Evolutionary conservation across 2,329 filamentous ascomycete genomes (phyloP), one percentile per base, ranked within the genome.

Genomic region (Diaporthe humulicola): DNA sequence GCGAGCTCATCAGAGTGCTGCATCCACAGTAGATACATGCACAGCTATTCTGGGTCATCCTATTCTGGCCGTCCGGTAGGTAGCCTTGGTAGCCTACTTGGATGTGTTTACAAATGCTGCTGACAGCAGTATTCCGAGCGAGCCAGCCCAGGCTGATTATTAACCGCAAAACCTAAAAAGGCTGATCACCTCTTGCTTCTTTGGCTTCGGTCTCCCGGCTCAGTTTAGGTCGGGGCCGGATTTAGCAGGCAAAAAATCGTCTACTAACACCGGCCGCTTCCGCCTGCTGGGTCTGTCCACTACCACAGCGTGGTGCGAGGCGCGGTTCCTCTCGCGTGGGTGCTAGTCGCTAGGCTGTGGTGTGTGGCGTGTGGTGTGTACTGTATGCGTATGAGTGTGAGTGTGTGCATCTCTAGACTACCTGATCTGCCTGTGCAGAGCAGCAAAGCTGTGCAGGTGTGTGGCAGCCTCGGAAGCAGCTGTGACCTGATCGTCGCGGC

Each of bases 401-500:
- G 54, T 57, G 61, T 66, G 28, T 22, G 40, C 36, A 40, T 40
- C 19, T 45, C 40, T 52, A n/a, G n/a, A n/a, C n/a, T n/a, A 28
- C 48, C 48, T 50, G 15, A 25, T n/a, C 1, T 1, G 25, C 10
- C 22, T 25, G 38, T 64, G 40, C 22, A 14, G 19, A 48, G n/a
- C n/a, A 66, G 28, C 48, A 19, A 50, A n/a, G 42, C 42, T 5
- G 45, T 48, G 10, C 48, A 14, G 4, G 22, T 48, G 22, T 48
- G 40, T 71, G 33, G 57, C 25, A 54, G 70, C 48, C 45, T 30
- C 70, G 54, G 54, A 72, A 61, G 40, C 30, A 67, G 64, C 64
- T 52, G 45, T 67, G 33, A 58, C 57, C 57, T 54, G 70, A 64
- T 72, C 70, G 42, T 64, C 70, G 48, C 36, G 70, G 57, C 57